Evolutionary conservation across 2,329 filamentous ascomycete species (phyloP).

Genomic region (Phaeosphaeriaceae sp.): DNA sequence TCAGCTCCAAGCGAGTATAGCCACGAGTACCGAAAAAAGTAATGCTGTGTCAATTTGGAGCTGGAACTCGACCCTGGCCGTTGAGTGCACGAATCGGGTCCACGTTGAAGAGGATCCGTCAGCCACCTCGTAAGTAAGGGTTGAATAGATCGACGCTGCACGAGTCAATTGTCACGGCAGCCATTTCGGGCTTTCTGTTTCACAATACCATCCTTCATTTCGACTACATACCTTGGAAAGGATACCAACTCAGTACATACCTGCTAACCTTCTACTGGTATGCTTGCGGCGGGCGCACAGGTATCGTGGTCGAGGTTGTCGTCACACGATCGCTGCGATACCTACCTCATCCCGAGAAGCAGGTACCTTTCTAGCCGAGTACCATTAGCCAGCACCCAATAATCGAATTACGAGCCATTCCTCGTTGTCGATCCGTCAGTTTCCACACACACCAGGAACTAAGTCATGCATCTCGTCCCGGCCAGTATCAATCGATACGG

Average conservation of each 20-base stretch:
- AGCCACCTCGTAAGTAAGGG: conserved; percentile 2
- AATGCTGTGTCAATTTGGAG: conserved; percentile 2
- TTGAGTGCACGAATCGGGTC: conserved; percentile 1
- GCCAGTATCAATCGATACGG: conserved; percentile 5
- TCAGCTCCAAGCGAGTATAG: conserved; percentile 20
- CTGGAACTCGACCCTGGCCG: not conserved
- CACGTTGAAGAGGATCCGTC: not conserved
- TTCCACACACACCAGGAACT: conserved; percentile 8
- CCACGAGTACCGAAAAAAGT: conserved; percentile 17
- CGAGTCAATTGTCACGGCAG: conserved; percentile 2
- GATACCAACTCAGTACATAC: conserved; percentile 8
- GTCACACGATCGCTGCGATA: conserved; percentile 23
- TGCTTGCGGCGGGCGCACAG: conserved; percentile 6
- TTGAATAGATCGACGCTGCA: conserved; percentile 14
- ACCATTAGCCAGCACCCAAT: conserved; percentile 10
- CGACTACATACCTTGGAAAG: conserved; percentile 6
- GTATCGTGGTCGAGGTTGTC: conserved; percentile 19
- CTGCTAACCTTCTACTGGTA: conserved; percentile 11
- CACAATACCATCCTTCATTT: conserved; percentile 19
- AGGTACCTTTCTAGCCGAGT: conserved; percentile 21
- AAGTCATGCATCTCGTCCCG: conserved; percentile 12
- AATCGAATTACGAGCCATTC: conserved; percentile 6
- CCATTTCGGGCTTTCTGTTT: conserved; percentile 13
- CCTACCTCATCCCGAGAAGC: conserved; percentile 16
- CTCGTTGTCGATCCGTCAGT: conserved; percentile 18